phyloP scores from a whole-genome alignment of 257 asterid species.

The Handroanthus guayacan region DNA sequence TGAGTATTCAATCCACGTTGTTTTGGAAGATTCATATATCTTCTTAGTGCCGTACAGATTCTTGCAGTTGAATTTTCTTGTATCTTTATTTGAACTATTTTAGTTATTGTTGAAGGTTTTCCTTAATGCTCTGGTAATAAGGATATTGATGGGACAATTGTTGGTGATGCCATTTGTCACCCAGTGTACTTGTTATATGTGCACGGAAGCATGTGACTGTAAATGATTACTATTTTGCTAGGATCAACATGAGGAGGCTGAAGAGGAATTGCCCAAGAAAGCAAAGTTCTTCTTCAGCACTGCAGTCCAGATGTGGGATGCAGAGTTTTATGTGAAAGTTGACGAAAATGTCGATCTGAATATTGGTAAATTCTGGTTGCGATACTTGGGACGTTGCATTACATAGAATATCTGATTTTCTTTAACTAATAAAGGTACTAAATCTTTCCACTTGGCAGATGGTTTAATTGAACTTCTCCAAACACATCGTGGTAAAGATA shows the following conservation, averaged over 20 bases:
- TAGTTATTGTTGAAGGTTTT: constrained; percentile 9
- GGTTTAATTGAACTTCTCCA: constrained; percentile 78
- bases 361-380: constrained; percentile 61
- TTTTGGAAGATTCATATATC: constrained; percentile 15
- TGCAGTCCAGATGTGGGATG: constrained; percentile 95
- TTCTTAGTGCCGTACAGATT: not conserved
- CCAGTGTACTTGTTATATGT: constrained; percentile 16
- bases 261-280: constrained; percentile 85
- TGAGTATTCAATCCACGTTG: constrained; percentile 44
- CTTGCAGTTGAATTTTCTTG: constrained; percentile 13
- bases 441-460: constrained; percentile 50
- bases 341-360: constrained; percentile 81
- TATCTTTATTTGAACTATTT: constrained; percentile 15
- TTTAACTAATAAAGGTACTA: constrained; percentile 15
- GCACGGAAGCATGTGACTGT: constrained; percentile 9
- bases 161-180: constrained; percentile 5
- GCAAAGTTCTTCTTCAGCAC: constrained; percentile 82
- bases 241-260: constrained; percentile 96
- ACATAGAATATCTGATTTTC: constrained; percentile 5
- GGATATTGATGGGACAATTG: not conserved
- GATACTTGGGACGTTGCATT: constrained; percentile 8
- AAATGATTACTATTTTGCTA: constrained; percentile 34
- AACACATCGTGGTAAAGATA: constrained; percentile 72
- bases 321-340: constrained; percentile 89
- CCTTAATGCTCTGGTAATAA: constrained; percentile 17